phyloP scores from a whole-genome alignment of 176 grass and related monocot species.

The Bromus sterilis region DNA sequence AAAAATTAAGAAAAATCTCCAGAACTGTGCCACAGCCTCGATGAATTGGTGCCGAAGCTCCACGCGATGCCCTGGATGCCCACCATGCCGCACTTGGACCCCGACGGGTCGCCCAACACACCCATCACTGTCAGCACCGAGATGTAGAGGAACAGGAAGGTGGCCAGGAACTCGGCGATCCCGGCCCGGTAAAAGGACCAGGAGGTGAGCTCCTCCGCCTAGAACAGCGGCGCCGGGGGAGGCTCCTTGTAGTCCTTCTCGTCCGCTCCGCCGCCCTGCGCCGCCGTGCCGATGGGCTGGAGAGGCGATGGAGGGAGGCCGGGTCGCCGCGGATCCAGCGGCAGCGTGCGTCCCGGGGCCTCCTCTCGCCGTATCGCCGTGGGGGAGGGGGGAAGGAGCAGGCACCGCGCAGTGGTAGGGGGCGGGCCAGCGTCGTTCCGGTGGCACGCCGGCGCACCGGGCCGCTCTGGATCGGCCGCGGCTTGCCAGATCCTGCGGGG shows the following conservation, averaged over 20 bases:
- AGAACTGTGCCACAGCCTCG: too few relatives aligned
- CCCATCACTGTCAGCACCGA: conserved; percentile 71
- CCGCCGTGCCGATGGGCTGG: conserved; percentile 86
- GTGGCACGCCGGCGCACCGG: too few relatives aligned
- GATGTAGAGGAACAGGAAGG: conserved; percentile 94
- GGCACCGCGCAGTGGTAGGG: too few relatives aligned
- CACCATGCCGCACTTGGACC: conserved; percentile 57
- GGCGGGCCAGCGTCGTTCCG: too few relatives aligned
- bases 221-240: conserved; percentile 62
- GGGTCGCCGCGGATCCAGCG: too few relatives aligned
- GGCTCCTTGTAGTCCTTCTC: conserved; percentile 91
- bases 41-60: conserved; percentile 83
- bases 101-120: conserved; percentile 23
- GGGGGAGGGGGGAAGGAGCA: too few relatives aligned
- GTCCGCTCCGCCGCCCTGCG: conserved; percentile 37
- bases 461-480: too few relatives aligned
- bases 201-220: conserved; percentile 56
- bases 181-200: conserved; percentile 94
- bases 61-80: conserved; percentile 90
- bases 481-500: too few relatives aligned
- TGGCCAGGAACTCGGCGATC: conserved; percentile 90
- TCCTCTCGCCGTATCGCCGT: too few relatives aligned
- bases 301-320: too few relatives aligned
- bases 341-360: too few relatives aligned
- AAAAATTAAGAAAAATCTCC: too few relatives aligned